Evolutionary conservation across 1,139 yeast species (phyloP).

Genomic region (Debaryomycetaceae sp.): DNA sequence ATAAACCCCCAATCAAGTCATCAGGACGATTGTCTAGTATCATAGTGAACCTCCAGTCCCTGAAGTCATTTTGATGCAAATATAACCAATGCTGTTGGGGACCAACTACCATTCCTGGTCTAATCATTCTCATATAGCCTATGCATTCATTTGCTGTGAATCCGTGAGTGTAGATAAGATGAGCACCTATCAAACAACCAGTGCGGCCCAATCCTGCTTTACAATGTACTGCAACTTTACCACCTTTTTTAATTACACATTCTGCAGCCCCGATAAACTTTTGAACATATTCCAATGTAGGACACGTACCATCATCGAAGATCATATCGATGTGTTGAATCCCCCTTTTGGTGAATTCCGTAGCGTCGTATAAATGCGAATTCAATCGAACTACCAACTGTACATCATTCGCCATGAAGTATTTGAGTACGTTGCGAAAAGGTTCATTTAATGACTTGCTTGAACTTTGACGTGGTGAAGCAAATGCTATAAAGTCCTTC

Average conservation of each 20-base stretch:
- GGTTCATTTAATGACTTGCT: constrained; percentile 55
- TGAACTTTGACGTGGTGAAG: constrained; percentile 82
- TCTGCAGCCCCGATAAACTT: constrained; percentile 94
- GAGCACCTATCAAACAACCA: constrained; percentile 96
- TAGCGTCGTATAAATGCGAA: constrained; percentile 82
- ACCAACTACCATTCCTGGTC: constrained; percentile 99
- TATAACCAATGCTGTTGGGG: constrained; percentile 99
- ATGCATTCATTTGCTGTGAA: constrained; percentile 97
- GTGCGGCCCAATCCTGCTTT: constrained; percentile 98
- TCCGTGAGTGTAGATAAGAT: constrained; percentile 90
- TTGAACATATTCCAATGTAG: constrained; percentile 87
- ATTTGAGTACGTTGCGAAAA: constrained; percentile 75
- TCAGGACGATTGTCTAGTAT: constrained; percentile 70
- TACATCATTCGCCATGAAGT: constrained; percentile 69
- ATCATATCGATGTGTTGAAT: constrained; percentile 92
- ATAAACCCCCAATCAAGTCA: constrained; percentile 70
- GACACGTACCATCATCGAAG: constrained; percentile 97
- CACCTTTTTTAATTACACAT: constrained; percentile 76
- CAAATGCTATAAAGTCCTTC: constrained; percentile 94
- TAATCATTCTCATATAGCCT: constrained; percentile 90
- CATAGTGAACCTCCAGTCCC: constrained; percentile 96
- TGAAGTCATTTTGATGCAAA: constrained; percentile 89
- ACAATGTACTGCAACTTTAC: constrained; percentile 96
- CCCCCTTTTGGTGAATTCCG: constrained; percentile 76
- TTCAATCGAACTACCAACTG: constrained; percentile 88